A percentile compares a stretch with the other conserved stretches of the same genome.
These are phyloP conservation scores for Fusarium sp. DNA, from an alignment of 2,329 filamentous ascomycete species.

Conservation along the genomic window DNA sequence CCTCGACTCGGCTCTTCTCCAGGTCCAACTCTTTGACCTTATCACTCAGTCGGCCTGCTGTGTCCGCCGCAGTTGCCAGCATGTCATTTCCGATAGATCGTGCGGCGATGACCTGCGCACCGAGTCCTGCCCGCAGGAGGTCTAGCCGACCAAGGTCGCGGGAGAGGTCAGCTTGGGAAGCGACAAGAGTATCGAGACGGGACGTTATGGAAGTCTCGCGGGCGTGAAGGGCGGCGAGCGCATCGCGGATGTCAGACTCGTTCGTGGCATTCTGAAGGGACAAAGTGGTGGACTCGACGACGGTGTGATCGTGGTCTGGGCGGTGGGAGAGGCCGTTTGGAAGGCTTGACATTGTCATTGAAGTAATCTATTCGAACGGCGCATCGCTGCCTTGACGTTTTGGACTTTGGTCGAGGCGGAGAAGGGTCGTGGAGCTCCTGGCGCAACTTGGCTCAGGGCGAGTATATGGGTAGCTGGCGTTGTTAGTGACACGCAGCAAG, in stretches of 20 bases:
- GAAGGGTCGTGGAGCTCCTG: constrained; percentile 27
- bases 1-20: constrained; percentile 91
- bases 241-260: constrained; percentile 82
- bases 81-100: constrained; percentile 89
- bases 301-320: constrained; percentile 47
- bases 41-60: constrained; percentile 85
- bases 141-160: constrained; percentile 90
- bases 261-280: constrained; percentile 77
- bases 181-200: constrained; percentile 80
- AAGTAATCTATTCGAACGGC: constrained; percentile 52
- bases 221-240: constrained; percentile 78
- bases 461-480: constrained; percentile 17
- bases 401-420: constrained; percentile 24
- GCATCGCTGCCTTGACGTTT: constrained; percentile 55
- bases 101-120: constrained; percentile 86
- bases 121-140: constrained; percentile 87
- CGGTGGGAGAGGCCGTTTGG: constrained; percentile 57
- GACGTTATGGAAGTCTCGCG: constrained; percentile 81
- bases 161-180: constrained; percentile 86
- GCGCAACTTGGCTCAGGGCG: constrained; percentile 25
- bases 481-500: constrained; percentile 44
- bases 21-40: constrained; percentile 89
- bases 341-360: constrained; percentile 61
- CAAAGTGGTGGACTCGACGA: constrained; percentile 41
- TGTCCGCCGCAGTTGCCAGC: constrained; percentile 87